Evolutionary conservation across 129 eudicot genomes (phyloP).

Genomic region (Scalesia atractyloides): DNA sequence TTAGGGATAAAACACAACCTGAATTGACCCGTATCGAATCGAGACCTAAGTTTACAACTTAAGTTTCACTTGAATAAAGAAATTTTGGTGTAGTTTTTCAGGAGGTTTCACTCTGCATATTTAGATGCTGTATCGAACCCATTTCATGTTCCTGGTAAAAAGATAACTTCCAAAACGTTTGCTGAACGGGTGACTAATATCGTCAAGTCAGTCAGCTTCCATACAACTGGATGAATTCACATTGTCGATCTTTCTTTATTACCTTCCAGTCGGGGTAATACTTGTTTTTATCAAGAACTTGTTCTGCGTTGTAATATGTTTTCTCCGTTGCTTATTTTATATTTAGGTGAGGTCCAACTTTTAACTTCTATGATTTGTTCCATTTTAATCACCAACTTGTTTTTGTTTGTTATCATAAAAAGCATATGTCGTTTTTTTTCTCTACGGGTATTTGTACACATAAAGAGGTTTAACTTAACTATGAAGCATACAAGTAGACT

Average conservation of each 20-base stretch:
- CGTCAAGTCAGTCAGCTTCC: slow-evolving; percentile 84
- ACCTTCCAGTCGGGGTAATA: background rate
- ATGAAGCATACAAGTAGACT: too few species aligned
- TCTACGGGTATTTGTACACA: too few species aligned
- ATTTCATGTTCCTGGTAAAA: slow-evolving; percentile 96
- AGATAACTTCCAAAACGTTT: slow-evolving; percentile 81
- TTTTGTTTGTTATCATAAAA: background rate
- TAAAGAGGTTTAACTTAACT: too few species aligned
- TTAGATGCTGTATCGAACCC: slow-evolving; percentile 97
- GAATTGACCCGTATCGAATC: background rate
- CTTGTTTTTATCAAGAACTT: background rate
- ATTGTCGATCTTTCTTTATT: background rate
- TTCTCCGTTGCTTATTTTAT: too few species aligned
- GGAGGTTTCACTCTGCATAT: slow-evolving; percentile 93
- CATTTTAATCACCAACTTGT: background rate
- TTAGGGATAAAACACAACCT: background rate
- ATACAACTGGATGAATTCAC: slow-evolving; percentile 49
- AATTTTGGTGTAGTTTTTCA: slow-evolving; percentile 59
- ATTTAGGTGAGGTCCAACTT: too few species aligned
- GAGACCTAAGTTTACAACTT: background rate
- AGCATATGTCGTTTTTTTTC: background rate
- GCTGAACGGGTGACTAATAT: slow-evolving; percentile 81
- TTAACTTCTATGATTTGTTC: background rate
- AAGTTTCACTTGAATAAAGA: background rate
- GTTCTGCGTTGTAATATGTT: background rate